phyloP scores from a whole-genome alignment of 2,329 filamentous ascomycete species.

The Ophiostoma angusticollis region DNA sequence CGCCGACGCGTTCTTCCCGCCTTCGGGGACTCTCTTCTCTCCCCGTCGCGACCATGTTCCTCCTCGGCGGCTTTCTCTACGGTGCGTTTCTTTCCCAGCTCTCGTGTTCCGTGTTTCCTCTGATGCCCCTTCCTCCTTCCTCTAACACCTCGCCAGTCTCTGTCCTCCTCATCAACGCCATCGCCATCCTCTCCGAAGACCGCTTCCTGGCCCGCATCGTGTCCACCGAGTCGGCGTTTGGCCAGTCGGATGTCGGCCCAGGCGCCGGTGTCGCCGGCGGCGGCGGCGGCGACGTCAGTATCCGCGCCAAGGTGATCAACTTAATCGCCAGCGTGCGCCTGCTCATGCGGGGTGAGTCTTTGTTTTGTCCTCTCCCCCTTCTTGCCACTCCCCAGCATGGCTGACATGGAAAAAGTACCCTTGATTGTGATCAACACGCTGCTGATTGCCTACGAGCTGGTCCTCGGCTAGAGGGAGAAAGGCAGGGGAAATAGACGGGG shows the following conservation, averaged over 20 bases:
- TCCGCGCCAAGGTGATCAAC: slow-evolving; percentile 80
- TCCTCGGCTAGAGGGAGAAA: slow-evolving; percentile 49
- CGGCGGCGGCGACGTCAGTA: slow-evolving; percentile 50
- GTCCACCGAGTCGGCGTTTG: slow-evolving; percentile 65
- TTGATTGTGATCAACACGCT: slow-evolving; percentile 72
- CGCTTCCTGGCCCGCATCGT: slow-evolving; percentile 82
- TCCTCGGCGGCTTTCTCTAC: slow-evolving; percentile 23
- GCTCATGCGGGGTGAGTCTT: slow-evolving; percentile 72
- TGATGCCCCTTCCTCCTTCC: background rate
- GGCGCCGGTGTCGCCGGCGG: slow-evolving; percentile 33
- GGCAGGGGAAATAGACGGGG: no score
- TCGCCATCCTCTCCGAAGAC: slow-evolving; percentile 89
- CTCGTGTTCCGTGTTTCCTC: background rate
- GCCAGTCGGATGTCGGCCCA: slow-evolving; percentile 31
- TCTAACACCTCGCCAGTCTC: slow-evolving; percentile 39
- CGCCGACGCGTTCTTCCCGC: background rate
- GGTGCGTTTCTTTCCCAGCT: slow-evolving; percentile 10
- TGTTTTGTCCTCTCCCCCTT: background rate
- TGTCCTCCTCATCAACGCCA: slow-evolving; percentile 82
- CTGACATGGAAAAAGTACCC: slow-evolving; percentile 48
- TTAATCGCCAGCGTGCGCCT: slow-evolving; percentile 83
- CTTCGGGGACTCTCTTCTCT: background rate
- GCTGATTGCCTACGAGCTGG: slow-evolving; percentile 71
- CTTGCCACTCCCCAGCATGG: background rate
- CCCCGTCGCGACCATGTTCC: slow-evolving; percentile 16